Evolutionary conservation across 208 protist genomes (phyloP), one percentile per base, ranked within the genome.

Genomic region (Zelonia costaricensis): DNA sequence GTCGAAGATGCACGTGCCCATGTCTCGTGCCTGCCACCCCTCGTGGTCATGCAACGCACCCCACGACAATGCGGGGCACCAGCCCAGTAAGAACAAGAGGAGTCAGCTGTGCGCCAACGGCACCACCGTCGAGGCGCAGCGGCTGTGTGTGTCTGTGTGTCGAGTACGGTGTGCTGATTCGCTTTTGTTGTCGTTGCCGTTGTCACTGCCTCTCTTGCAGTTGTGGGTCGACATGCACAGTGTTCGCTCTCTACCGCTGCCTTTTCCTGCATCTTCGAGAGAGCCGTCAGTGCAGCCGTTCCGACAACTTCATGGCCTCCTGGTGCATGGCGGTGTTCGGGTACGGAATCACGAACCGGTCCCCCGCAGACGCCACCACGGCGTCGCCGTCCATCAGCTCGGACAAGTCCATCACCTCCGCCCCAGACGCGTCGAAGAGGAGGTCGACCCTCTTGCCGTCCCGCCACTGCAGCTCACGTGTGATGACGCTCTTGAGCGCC

Each of bases 281-380:
- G n/a, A n/a, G n/a, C n/a, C 1, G 25, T 22, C 42, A 61, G 35
- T 62, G 8, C 27, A 67, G 16, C 5, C 69, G 62, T 33, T 66
- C 43, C 6, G 65, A 69, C 28, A 93, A 46, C 59, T 80, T 70
- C 63, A 90, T 59, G 7, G 84, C 80, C 42, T 91, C 86, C 9
- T 68, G 44, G 54, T 96, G 85, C 8, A 96, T 74, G 4, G 75
- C 52, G 12, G 78, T 85, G 47, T 74, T 87, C 1, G 85, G 82
- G 52, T 82, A 89, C 3, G 92, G 92, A 52, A 92, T 78, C n/a
- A 91, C 74, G 70, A 95, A 95, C 10, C 77, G 69, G 51, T 97
- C 87, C 0, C 92, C 92, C 18, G 83, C 69, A 9, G 88, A 95
- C 9, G 84, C 92, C 38, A 97, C 83, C 49, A 97, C 58, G 0